These are phyloP conservation scores for Madurella fahalii DNA, from an alignment of 2,329 filamentous ascomycete genomes.

Conservation along the genomic window DNA sequence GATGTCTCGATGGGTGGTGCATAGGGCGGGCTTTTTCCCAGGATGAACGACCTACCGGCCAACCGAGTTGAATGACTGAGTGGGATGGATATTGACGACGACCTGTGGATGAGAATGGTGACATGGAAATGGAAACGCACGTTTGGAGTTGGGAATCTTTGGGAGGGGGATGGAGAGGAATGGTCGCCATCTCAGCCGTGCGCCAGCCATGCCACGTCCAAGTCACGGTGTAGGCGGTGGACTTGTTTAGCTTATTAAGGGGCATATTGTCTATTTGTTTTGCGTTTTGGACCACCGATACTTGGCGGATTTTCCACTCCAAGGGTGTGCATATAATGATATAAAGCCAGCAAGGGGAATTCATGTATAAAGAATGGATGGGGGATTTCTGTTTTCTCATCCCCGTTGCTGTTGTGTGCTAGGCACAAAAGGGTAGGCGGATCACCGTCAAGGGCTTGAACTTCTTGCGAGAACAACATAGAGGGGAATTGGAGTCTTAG, in stretches of 20 bases:
- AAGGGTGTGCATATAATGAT: not conserved
- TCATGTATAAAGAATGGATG: not conserved
- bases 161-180: not conserved
- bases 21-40: not conserved
- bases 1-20: not conserved
- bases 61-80: not conserved
- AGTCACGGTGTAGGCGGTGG: not conserved
- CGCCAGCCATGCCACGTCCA: not conserved
- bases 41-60: not conserved
- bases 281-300: not conserved
- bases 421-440: no score
- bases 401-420: no score
- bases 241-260: not conserved
- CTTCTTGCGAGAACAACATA: no score
- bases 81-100: not conserved
- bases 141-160: not conserved
- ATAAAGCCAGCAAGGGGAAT: no score
- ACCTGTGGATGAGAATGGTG: not conserved
- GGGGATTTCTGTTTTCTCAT: no score
- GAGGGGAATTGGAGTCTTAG: no score
- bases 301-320: not conserved
- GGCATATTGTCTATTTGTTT: not conserved
- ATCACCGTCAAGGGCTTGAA: no score
- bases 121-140: not conserved
- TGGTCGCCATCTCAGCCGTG: not conserved